Evolutionary conservation across 768 basidiomycete genomes (phyloP).

Genomic region (Auricularia sp.): DNA sequence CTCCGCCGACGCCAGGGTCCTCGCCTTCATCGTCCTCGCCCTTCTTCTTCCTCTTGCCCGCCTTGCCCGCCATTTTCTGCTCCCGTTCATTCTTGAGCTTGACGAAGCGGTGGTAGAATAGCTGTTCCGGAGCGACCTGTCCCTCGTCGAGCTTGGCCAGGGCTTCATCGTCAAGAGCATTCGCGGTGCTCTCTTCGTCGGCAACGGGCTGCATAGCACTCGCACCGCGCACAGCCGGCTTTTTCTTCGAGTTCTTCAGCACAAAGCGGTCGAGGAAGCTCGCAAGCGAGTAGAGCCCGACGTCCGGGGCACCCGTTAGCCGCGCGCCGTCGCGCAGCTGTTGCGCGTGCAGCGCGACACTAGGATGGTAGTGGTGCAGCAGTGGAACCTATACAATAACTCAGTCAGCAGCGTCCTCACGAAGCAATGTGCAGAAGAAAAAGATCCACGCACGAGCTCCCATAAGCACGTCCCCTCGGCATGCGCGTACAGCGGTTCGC

Average conservation of each 20-base stretch:
- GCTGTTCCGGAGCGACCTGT: constrained; percentile 11
- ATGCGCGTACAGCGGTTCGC: constrained; percentile 80
- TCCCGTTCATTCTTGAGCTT: constrained; percentile 19
- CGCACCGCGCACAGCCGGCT: constrained; percentile 56
- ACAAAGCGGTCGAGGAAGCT: constrained; percentile 97
- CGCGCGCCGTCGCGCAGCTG: constrained; percentile 68
- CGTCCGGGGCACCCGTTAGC: constrained; percentile 75
- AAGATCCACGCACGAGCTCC: constrained; percentile 62
- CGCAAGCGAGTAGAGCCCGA: constrained; percentile 84
- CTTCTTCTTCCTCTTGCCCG: constrained; percentile 16
- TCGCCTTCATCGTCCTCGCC: constrained; percentile 21
- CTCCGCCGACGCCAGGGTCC: constrained; percentile 13
- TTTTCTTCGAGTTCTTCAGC: constrained; percentile 85
- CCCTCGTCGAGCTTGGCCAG: constrained; percentile 13
- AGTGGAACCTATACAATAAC: constrained; percentile 54
- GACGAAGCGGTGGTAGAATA: constrained; percentile 3
- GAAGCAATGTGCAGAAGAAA: background rate
- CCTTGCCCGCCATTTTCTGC: constrained; percentile 23
- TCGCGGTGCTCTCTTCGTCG: constrained; percentile 33
- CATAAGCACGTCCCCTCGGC: constrained; percentile 74
- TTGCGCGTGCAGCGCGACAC: constrained; percentile 74
- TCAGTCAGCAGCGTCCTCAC: background rate
- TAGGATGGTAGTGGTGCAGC: constrained; percentile 80
- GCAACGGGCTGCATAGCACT: constrained; percentile 96
- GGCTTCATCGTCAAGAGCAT: constrained; percentile 30